phyloP scores from a whole-genome alignment of 768 basidiomycete species.

The Pleurotus ostreatus region DNA sequence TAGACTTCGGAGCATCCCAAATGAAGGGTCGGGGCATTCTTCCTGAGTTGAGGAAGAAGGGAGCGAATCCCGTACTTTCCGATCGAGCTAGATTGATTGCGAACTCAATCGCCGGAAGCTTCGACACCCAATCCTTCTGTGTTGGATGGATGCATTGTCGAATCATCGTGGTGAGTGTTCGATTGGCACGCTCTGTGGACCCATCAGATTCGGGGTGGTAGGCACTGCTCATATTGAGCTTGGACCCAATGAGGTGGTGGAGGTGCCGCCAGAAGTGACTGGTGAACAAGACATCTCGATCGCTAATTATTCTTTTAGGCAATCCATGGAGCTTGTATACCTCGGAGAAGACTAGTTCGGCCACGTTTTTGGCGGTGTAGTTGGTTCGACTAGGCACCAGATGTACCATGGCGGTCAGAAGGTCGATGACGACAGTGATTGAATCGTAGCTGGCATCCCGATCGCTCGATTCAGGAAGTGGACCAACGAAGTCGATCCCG shows the following conservation, averaged over 20 bases:
- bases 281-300: conserved; percentile 8
- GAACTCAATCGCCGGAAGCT: conserved; percentile 14
- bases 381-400: not conserved
- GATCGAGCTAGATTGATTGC: too few relatives aligned
- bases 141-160: conserved; percentile 16
- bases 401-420: conserved; percentile 12
- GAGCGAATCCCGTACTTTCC: too few relatives aligned
- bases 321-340: conserved; percentile 26
- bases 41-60: too few relatives aligned
- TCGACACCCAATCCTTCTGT: conserved; percentile 25
- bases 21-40: too few relatives aligned
- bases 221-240: conserved; percentile 24
- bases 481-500: too few relatives aligned
- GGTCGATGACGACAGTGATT: conserved; percentile 17
- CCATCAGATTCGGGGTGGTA: conserved; percentile 4
- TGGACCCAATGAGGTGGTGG: conserved; percentile 14
- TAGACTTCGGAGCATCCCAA: too few relatives aligned
- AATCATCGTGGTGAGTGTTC: conserved; percentile 25
- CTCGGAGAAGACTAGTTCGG: conserved; percentile 6
- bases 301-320: conserved; percentile 15
- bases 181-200: conserved; percentile 17
- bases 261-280: conserved; percentile 12
- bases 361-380: conserved; percentile 13
- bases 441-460: not conserved
- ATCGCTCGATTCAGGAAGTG: too few relatives aligned